Percentiles rank a stretch among this genome's conserved stretches.
Evolutionary conservation across 768 basidiomycete genomes (phyloP).

Genomic region (Amanita molliuscula): DNA sequence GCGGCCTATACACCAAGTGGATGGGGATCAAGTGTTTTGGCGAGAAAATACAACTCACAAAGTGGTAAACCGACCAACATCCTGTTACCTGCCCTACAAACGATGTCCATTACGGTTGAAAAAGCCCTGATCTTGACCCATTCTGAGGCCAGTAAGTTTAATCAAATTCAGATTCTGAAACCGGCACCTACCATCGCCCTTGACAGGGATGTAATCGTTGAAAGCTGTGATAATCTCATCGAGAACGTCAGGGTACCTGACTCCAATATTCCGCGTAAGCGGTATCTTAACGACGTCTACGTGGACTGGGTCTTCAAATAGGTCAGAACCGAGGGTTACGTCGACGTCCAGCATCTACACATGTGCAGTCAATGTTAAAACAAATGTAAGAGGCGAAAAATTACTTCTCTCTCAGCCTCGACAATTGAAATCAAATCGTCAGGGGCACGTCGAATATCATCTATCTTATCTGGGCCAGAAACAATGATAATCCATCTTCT

Average conservation of each 20-base stretch:
- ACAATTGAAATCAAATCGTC: slow-evolving; percentile 33
- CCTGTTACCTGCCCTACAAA: slow-evolving; percentile 13
- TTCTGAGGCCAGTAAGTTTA: slow-evolving; percentile 1
- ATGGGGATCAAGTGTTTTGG: neutral
- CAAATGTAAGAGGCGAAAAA: no score
- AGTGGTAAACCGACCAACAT: slow-evolving; percentile 17
- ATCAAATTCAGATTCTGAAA: neutral
- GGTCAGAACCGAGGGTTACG: slow-evolving; percentile 21
- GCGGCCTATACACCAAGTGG: slow-evolving; percentile 11
- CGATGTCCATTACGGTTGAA: slow-evolving; percentile 12
- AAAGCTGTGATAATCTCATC: slow-evolving; percentile 15
- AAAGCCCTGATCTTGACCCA: slow-evolving; percentile 11
- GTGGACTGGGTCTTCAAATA: slow-evolving; percentile 15
- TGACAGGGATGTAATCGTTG: slow-evolving; percentile 10
- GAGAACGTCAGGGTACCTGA: slow-evolving; percentile 15
- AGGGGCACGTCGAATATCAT: slow-evolving; percentile 34
- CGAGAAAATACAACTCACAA: slow-evolving; percentile 8
- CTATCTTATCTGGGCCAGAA: slow-evolving; percentile 25
- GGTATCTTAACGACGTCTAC: slow-evolving; percentile 15
- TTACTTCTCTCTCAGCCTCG: slow-evolving; percentile 21
- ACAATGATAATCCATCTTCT: slow-evolving; percentile 36
- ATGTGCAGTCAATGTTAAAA: neutral
- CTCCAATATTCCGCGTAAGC: slow-evolving; percentile 18
- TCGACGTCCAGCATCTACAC: slow-evolving; percentile 20
- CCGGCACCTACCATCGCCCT: neutral